Percentiles rank a stretch among this genome's conserved stretches.
Conservation (phyloP, 2,329 filamentous ascomycete genomes). For the Phyllosticta citrichinensis region DNA sequence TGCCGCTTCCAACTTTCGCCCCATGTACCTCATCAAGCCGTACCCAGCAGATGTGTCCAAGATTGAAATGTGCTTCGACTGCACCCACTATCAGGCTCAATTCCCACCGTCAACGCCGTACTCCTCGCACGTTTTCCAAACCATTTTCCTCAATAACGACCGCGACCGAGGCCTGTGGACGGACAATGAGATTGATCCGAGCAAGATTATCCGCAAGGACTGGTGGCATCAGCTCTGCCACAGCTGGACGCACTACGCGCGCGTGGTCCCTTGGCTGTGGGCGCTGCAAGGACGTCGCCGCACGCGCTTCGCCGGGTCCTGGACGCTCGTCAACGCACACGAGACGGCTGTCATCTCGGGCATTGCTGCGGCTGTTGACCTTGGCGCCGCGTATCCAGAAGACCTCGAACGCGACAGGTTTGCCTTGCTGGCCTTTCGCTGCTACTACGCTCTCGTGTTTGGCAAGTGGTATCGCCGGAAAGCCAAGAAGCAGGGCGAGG, state of each 20-base stretch:
- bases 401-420: slow-evolving; percentile 54
- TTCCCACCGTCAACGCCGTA: slow-evolving; percentile 47
- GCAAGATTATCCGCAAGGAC: slow-evolving; percentile 52
- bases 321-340: slow-evolving; percentile 62
- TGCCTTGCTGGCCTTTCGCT: slow-evolving; percentile 48
- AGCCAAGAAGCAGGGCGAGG: slow-evolving; percentile 37
- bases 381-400: slow-evolving; percentile 55
- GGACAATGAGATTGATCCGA: slow-evolving; percentile 47
- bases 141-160: slow-evolving; percentile 54
- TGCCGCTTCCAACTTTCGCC: slow-evolving; percentile 45
- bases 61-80: slow-evolving; percentile 59
- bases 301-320: slow-evolving; percentile 55
- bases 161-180: slow-evolving; percentile 48
- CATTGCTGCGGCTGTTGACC: slow-evolving; percentile 58
- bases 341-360: slow-evolving; percentile 62
- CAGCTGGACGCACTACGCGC: slow-evolving; percentile 52
- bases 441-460: slow-evolving; percentile 53
- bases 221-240: slow-evolving; percentile 62
- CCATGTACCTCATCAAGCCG: slow-evolving; percentile 57
- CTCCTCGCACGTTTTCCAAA: slow-evolving; percentile 59
- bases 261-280: slow-evolving; percentile 63
- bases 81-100: slow-evolving; percentile 65
- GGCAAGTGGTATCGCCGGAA: slow-evolving; percentile 49
- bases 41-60: slow-evolving; percentile 47
- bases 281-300: slow-evolving; percentile 55